Percentiles rank a stretch among this genome's conserved stretches.
phyloP scores from a whole-genome alignment of 148 eudicot genomes.

The Nepenthes mirabilis region DNA sequence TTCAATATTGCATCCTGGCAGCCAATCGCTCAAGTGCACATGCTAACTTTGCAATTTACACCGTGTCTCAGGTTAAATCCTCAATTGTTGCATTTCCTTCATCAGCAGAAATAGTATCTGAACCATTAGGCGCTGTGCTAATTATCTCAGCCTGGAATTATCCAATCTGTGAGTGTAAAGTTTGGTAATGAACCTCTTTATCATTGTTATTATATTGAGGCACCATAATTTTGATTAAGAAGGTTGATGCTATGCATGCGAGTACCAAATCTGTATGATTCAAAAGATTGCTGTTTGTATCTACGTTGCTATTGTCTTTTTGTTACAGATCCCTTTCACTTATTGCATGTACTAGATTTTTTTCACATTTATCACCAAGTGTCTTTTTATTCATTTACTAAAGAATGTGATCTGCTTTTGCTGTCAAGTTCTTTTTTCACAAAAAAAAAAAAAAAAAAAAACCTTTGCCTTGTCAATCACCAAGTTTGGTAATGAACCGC shows the following conservation, averaged over 20 bases:
- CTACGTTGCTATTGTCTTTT: too few relatives aligned
- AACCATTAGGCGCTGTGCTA: conserved; percentile 6
- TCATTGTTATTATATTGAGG: not conserved
- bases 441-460: too few relatives aligned
- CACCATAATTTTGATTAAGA: not conserved
- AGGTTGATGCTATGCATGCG: not conserved
- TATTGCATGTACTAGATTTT: too few relatives aligned
- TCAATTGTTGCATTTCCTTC: conserved; percentile 12
- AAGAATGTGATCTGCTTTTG: too few relatives aligned
- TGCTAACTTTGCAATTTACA: not conserved
- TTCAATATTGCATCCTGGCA: not conserved
- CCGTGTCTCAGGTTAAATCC: conserved; percentile 26
- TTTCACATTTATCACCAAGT: too few relatives aligned
- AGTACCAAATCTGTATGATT: too few relatives aligned
- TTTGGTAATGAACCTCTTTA: not conserved
- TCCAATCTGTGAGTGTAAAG: conserved; percentile 6
- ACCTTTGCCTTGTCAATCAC: too few relatives aligned
- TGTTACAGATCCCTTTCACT: too few relatives aligned
- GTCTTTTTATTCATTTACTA: too few relatives aligned
- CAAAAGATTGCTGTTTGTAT: too few relatives aligned
- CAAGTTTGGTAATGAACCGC: not conserved
- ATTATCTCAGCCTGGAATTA: conserved; percentile 12
- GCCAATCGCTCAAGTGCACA: not conserved
- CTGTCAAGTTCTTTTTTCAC: too few relatives aligned
- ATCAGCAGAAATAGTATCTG: conserved; percentile 10